Evolutionary conservation across 179 eudicot genomes (phyloP), one percentile per base, ranked within the genome.

Genomic region (Pouteria campechiana): DNA sequence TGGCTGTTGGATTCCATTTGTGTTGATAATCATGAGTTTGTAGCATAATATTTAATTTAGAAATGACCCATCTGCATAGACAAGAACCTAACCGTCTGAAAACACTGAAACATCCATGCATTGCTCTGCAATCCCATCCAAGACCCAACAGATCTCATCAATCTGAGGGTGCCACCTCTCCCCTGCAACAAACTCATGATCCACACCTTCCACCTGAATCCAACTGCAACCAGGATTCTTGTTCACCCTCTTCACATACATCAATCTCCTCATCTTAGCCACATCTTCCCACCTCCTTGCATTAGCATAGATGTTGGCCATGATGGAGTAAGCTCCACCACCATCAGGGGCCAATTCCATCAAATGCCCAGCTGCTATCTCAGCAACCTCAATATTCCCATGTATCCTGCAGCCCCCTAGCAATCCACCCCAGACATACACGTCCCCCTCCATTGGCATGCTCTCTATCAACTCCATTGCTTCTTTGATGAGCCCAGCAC

Each of bases 341-440:
- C 80, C 94, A 24, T 57, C 81, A 25, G 87, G 87, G 17, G 58
- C 72, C 27, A 75, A 41, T 50, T 60, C 57, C 70, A 65, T 60
- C 37, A 87, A 63, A 25, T 52, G 68, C 64, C 62, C 53, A 21
- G 96, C 90, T 14, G 78, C 84, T 59, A 51, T 61, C 71, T 79
- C 71, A 4, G 92, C 94, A 32, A 68, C 37, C 64, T 77, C 78
- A 41, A 83, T 61, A 50, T 72, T 35, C 44, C 87, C 96, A 47
- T 70, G 79, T 37, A 65, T 60, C 47, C 88, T 72, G 50, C 96
- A 79, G 13, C 96, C 94, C 45, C 73, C 77, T 44, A 86, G 89
- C 69, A 82, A 65, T 23, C 89, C 72, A 14, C 93, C 93, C 96
- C 93, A 86, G 6, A 69, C 77, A 36, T 63, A 79, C 46, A 82